A percentile compares a stretch with the other conserved stretches of the same genome.
Conservation (phyloP, 805 yeast genomes). For the Hanseniaspora guilliermondii region DNA sequence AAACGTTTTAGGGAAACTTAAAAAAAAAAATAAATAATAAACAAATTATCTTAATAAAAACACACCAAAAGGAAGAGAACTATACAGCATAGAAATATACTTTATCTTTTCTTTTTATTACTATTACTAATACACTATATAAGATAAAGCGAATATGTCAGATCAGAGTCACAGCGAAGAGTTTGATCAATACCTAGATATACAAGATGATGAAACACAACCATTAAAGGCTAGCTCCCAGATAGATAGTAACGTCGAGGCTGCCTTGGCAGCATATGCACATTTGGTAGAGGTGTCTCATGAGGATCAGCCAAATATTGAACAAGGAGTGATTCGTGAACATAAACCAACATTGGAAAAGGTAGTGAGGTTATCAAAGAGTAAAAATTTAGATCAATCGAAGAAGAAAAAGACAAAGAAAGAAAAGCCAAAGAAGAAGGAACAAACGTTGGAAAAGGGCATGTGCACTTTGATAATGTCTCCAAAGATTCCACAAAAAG, state of each 20-base stretch:
- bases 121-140: too few relatives aligned
- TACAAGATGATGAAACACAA: background rate
- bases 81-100: background rate
- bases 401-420: background rate
- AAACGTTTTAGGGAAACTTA: too few relatives aligned
- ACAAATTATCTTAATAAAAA: too few relatives aligned
- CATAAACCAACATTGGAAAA: background rate
- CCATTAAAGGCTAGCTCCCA: background rate
- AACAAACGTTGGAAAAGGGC: constrained; percentile 4
- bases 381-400: background rate
- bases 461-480: background rate
- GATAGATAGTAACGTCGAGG: background rate
- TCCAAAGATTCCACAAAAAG: background rate
- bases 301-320: background rate
- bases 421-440: background rate
- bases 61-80: background rate
- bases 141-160: background rate
- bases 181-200: constrained; percentile 1
- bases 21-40: too few relatives aligned
- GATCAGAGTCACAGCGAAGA: constrained; percentile 2
- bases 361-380: background rate
- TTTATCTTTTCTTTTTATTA: too few relatives aligned
- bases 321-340: background rate
- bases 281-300: background rate
- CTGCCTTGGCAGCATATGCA: background rate